phyloP scores from a whole-genome alignment of 2,329 filamentous ascomycete species.

The Calycina herbarum region DNA sequence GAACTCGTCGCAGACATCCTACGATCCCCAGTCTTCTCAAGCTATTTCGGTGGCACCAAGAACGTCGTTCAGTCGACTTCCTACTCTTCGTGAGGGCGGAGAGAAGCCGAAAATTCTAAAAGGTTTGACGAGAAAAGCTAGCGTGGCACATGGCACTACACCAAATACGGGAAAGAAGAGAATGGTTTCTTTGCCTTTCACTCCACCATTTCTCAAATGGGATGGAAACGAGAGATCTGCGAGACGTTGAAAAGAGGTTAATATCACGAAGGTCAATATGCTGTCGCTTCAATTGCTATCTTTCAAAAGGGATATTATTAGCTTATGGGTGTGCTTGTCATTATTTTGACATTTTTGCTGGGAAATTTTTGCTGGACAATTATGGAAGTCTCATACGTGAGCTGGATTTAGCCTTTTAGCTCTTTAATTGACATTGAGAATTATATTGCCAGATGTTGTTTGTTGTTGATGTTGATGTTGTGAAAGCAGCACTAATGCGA shows the following conservation, averaged over 20 bases:
- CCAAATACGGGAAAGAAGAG: constrained; percentile 7
- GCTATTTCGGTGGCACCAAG: background rate
- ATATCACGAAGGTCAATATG: background rate
- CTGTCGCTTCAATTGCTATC: background rate
- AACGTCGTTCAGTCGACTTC: background rate
- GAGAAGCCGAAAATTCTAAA: constrained; percentile 1
- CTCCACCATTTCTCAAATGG: constrained; percentile 11
- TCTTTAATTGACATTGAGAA: no score
- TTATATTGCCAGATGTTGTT: no score
- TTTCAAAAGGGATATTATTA: background rate
- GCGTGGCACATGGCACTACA: constrained; percentile 10
- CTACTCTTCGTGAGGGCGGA: background rate
- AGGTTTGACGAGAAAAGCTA: constrained; percentile 11
- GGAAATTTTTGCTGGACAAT: background rate
- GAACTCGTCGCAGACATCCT: background rate
- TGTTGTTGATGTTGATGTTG: no score
- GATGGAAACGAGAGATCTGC: background rate
- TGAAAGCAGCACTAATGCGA: no score
- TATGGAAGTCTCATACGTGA: background rate
- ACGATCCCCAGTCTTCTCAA: background rate
- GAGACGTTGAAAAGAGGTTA: background rate
- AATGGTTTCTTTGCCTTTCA: constrained; percentile 13
- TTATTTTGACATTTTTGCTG: background rate
- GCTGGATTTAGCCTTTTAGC: background rate
- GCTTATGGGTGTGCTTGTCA: background rate